These are phyloP conservation scores for Suillus plorans DNA, from an alignment of 768 basidiomycete species.

Conservation along the genomic window DNA sequence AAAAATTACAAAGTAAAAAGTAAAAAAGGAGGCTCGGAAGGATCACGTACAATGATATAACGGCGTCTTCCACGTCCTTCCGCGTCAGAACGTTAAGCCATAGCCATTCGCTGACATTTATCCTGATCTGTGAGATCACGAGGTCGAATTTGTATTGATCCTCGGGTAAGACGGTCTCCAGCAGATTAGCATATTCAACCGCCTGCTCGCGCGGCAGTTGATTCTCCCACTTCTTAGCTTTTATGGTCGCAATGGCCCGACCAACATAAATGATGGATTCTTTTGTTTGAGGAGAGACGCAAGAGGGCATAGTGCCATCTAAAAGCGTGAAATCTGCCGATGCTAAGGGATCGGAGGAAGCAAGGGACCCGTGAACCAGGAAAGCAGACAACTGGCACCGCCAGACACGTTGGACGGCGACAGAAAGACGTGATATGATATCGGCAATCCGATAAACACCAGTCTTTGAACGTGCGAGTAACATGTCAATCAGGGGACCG, in stretches of 20 bases:
- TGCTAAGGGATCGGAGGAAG: slow-evolving; percentile 61
- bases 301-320: slow-evolving; percentile 70
- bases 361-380: slow-evolving; percentile 74
- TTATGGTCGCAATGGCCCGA: slow-evolving; percentile 81
- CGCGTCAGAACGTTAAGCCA: slow-evolving; percentile 88
- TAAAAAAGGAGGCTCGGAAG: background rate
- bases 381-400: slow-evolving; percentile 80
- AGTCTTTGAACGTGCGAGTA: slow-evolving; percentile 68
- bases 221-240: slow-evolving; percentile 74
- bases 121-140: slow-evolving; percentile 72
- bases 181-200: slow-evolving; percentile 58
- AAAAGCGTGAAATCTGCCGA: slow-evolving; percentile 58
- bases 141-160: slow-evolving; percentile 77
- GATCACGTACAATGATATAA: slow-evolving; percentile 74
- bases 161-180: slow-evolving; percentile 70
- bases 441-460: slow-evolving; percentile 75
- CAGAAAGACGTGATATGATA: slow-evolving; percentile 69
- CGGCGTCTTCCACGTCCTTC: slow-evolving; percentile 79
- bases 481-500: slow-evolving; percentile 78
- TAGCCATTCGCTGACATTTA: slow-evolving; percentile 88
- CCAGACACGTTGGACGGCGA: slow-evolving; percentile 81
- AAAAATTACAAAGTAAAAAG: background rate
- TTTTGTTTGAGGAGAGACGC: slow-evolving; percentile 66
- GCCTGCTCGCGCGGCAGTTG: slow-evolving; percentile 72
- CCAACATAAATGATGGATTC: slow-evolving; percentile 88